A percentile compares a stretch with the other conserved stretches of the same genome.
Evolutionary conservation across 2,329 filamentous ascomycete genomes (phyloP).

Genomic region (Botrytis elliptica): DNA sequence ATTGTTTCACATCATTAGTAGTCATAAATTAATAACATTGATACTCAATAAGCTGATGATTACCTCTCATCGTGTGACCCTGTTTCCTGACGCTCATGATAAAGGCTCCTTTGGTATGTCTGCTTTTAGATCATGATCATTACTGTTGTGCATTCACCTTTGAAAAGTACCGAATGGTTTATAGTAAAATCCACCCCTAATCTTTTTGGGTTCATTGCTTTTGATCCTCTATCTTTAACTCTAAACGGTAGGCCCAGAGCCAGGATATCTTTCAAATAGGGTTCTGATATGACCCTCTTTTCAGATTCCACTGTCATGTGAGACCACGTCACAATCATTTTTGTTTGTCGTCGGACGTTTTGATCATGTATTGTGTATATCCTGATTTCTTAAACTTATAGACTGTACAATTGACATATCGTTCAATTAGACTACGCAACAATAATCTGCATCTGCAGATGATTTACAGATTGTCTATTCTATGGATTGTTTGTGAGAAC

Average conservation of each 20-base stretch:
- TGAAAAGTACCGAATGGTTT: too few relatives aligned
- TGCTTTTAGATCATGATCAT: not conserved
- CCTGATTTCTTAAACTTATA: too few relatives aligned
- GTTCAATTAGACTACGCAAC: too few relatives aligned
- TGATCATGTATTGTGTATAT: not conserved
- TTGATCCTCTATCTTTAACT: not conserved
- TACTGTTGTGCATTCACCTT: too few relatives aligned
- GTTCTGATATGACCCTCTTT: not conserved
- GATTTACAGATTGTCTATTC: too few relatives aligned
- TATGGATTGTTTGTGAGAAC: too few relatives aligned
- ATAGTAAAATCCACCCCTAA: not conserved
- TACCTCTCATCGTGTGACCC: not conserved
- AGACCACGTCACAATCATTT: not conserved
- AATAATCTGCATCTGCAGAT: too few relatives aligned
- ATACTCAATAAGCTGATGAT: not conserved
- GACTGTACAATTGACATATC: too few relatives aligned
- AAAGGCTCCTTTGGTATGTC: not conserved
- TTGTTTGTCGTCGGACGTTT: fast-evolving
- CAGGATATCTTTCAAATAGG: not conserved
- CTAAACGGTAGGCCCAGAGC: not conserved
- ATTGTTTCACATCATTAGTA: not conserved
- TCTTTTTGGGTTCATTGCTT: not conserved
- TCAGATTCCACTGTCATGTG: fast-evolving
- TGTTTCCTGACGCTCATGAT: not conserved
- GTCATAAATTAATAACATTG: not conserved